A percentile compares a stretch with the other conserved stretches of the same genome.
Conservation (phyloP, 2,329 filamentous ascomycete species). For the Exophiala alcalophila region DNA sequence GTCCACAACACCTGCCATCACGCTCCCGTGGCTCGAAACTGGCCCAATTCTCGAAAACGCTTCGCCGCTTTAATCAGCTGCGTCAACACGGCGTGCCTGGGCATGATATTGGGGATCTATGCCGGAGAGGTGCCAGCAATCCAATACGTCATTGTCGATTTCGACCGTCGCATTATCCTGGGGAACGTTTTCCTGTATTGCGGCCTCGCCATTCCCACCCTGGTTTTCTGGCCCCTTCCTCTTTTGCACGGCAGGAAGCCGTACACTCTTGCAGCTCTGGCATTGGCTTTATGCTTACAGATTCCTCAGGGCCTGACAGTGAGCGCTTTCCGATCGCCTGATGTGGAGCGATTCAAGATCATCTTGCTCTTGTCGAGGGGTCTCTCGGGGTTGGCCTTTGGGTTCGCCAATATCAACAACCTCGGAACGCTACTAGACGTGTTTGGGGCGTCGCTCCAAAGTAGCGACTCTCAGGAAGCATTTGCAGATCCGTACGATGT, state of each 20-base stretch:
- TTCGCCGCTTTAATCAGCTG: conserved; percentile 68
- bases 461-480: conserved; percentile 69
- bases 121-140: conserved; percentile 75
- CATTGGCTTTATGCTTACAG: conserved; percentile 67
- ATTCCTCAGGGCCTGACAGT: conserved; percentile 73
- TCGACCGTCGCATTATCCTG: conserved; percentile 63
- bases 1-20: conserved; percentile 46
- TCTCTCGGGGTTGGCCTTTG: conserved; percentile 66
- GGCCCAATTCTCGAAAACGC: conserved; percentile 64
- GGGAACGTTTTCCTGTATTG: conserved; percentile 73
- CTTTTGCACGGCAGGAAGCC: conserved; percentile 70
- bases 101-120: conserved; percentile 70
- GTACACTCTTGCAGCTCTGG: conserved; percentile 68
- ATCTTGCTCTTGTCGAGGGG: conserved; percentile 62
- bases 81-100: conserved; percentile 68
- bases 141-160: conserved; percentile 71
- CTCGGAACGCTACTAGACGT: conserved; percentile 69
- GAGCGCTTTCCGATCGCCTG: conserved; percentile 55
- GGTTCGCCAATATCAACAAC: conserved; percentile 76
- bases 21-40: conserved; percentile 68
- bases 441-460: conserved; percentile 73
- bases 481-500: conserved; percentile 65
- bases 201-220: conserved; percentile 66
- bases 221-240: conserved; percentile 71
- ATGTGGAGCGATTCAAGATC: conserved; percentile 55